Base-by-base conservation (phyloP, 306 rosid species). In the Abrus precatorius region DNA sequence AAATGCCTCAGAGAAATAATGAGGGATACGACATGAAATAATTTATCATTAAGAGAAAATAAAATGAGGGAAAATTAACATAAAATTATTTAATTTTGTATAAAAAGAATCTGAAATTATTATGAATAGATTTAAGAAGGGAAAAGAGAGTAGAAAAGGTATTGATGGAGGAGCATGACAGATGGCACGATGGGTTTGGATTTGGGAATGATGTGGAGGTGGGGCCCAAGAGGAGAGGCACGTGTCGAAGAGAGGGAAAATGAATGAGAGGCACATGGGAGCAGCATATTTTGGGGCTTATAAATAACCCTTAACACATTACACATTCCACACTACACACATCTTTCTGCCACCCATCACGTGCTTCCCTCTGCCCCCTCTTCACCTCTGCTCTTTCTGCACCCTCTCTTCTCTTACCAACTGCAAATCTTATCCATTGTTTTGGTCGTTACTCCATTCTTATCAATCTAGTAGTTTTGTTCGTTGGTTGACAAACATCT, bases 351-450 rank as follows among this genome's bases (percentile, higher is more conserved):
- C 84, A 45, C 53, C 57, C 75, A 82, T 86, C 90, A 86, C 90
- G 89, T 84, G 90, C 78, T 34, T 45, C 61, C 69, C 47, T 44
- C 47, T 54, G 11, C 72, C 13, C 44, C 13, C 47, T 30, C 63
- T 56, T 1, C 14, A 5, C n/a, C 9, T 54, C 81, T 5, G 57
- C 64, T 9, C 79, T 80, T 60, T 78, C 83, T 38, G 20, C 20
- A 20, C 20, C 50, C 80, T 68, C 74, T 60, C 20, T 76, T 66
- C 74, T 85, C 74, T 78, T 83, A 60, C 82, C n/a, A 3, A 80
- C 87, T 79, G 77, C 84, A 78, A 84, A 88, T 63, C 87, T 88
- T 89, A 87, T 90, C 97, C 87, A 79, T 64, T 81, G 81, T 66
- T 85, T 86, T 75, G 87, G 81, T 86, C 87, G 75, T 87, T 88